Evolutionary conservation across 768 basidiomycete species (phyloP).

Genomic region (Leccinellum rugosiceps): DNA sequence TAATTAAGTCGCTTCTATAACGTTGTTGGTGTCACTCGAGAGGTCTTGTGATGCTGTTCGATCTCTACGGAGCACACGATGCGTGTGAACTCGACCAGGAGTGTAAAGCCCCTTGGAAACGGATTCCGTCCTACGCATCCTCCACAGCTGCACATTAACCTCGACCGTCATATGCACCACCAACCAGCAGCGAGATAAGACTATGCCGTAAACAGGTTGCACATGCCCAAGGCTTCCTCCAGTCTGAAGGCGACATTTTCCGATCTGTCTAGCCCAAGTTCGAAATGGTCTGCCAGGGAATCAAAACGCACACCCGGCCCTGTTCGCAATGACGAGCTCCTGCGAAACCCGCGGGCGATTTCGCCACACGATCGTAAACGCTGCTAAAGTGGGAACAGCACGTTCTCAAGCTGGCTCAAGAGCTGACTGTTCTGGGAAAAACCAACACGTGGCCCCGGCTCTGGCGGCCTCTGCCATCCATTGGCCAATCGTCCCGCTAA

Average conservation of each 20-base stretch:
- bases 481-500: not conserved
- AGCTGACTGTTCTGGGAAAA: slow-evolving; percentile 19
- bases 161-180: not conserved
- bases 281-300: not conserved
- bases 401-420: slow-evolving; percentile 15
- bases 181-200: slow-evolving; percentile 13
- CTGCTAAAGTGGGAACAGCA: slow-evolving; percentile 9
- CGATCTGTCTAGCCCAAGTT: not conserved
- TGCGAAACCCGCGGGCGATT: slow-evolving; percentile 24
- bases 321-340: slow-evolving; percentile 15
- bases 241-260: slow-evolving; percentile 2
- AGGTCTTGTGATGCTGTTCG: slow-evolving; percentile 24
- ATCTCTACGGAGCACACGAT: slow-evolving; percentile 10
- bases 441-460: slow-evolving; percentile 13
- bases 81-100: slow-evolving; percentile 12
- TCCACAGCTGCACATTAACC: not conserved
- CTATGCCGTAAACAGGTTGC: slow-evolving; percentile 6
- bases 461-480: not conserved
- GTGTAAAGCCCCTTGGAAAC: not conserved
- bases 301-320: slow-evolving; percentile 1
- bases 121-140: not conserved
- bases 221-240: not conserved
- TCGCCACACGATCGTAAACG: slow-evolving; percentile 9
- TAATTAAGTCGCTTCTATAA: slow-evolving; percentile 28
- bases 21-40: slow-evolving; percentile 18